A percentile compares a stretch with the other conserved stretches of the same genome.
These are phyloP conservation scores for Raphanus hybrid DNA, from an alignment of 441 rosid genomes.

Conservation along the genomic window DNA sequence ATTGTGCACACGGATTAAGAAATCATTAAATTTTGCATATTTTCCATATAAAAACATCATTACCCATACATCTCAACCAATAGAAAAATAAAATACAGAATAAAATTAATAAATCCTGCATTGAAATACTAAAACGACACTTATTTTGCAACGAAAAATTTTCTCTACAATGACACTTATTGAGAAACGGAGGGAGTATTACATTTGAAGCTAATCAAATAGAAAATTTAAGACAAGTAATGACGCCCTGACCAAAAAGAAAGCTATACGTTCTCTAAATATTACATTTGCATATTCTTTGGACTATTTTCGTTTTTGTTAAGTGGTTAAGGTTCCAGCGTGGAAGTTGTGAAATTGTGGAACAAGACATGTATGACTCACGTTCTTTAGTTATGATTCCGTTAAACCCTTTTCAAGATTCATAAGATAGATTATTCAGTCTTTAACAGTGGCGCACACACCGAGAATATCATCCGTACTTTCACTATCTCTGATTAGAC, in stretches of 20 bases:
- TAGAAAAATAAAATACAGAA: too few relatives aligned
- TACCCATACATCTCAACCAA: too few relatives aligned
- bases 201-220: too few relatives aligned
- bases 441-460: slow-evolving; percentile 37
- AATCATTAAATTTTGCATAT: too few relatives aligned
- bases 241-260: neutral
- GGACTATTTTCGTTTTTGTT: neutral
- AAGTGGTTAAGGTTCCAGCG: slow-evolving; percentile 34
- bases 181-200: too few relatives aligned
- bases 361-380: slow-evolving; percentile 55
- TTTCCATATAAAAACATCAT: too few relatives aligned
- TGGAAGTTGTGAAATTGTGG: slow-evolving; percentile 38
- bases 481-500: slow-evolving; percentile 23
- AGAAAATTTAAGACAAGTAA: too few relatives aligned
- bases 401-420: slow-evolving; percentile 8
- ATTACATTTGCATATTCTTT: slow-evolving; percentile 14
- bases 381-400: slow-evolving; percentile 57
- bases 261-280: neutral
- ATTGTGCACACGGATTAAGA: too few relatives aligned
- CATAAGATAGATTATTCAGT: slow-evolving; percentile 30
- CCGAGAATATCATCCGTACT: slow-evolving; percentile 38
- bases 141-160: too few relatives aligned
- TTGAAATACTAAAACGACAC: too few relatives aligned
- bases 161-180: too few relatives aligned
- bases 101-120: too few relatives aligned